Base-by-base conservation (phyloP, 306 rosid species). In the Carpinus fangiana region DNA sequence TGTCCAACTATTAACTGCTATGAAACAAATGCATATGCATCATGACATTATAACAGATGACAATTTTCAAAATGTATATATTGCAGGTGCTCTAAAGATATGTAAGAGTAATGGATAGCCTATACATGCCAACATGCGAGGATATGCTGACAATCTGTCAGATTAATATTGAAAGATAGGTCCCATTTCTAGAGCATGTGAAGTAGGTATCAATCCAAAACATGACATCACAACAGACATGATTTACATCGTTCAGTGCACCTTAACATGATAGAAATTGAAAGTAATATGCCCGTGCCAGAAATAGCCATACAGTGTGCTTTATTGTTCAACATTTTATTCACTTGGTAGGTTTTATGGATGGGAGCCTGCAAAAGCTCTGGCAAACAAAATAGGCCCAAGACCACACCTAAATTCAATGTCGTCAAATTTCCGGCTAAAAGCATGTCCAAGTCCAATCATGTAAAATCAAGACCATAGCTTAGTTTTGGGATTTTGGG, bases 1-100 rank as follows among this genome's bases (percentile, higher is more conserved):
- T 55, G 14, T 60, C 76, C 69, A 79, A 46, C 76, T 28, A 75
- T 56, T 73, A 65, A 73, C 76, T 36, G 57, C 23, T 50, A 66
- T 72, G 57, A 55, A 73, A 68, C 66, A 45, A 56, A 74, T 38
- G 72, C 1, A 20, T 31, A 66, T 18, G 17, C 23, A 64, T 12
- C 47, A 34, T 13, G 47, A 34, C 21, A 0, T 16, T 64, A 64
- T 16, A 34, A 34, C 45, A 34, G 46, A 36, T 14, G 46, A 7
- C 3, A 31, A 66, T 18, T 18, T 41, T 66, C 72, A 66, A 31
- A 46, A 18, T 66, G 50, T 5, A 62, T 14, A 41, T 41, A 66
- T 11, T 41, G 50, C 50, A 65, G 10, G 13, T 66, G 16, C 5
- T 38, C 72, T 41, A 66, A 12, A 4, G 41, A 61, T 61, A 12